Conservation (phyloP, 352 stramenopile species). For the Pythium biforme region DNA sequence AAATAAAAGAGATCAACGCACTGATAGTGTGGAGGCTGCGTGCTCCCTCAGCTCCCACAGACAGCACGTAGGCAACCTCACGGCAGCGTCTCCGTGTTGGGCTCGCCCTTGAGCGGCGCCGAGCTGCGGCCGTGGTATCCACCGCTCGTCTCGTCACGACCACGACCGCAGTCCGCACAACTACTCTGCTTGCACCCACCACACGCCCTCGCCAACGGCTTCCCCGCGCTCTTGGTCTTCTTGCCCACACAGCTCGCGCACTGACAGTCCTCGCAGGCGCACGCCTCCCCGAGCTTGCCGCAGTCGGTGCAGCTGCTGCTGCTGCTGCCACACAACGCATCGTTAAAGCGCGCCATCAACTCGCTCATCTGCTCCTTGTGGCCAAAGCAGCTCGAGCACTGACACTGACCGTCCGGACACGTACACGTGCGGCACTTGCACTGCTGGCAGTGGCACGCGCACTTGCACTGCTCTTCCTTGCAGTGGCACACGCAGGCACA, state of each 20-base stretch:
- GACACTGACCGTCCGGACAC: slow-evolving; percentile 23
- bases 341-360: slow-evolving; percentile 21
- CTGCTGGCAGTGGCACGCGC: slow-evolving; percentile 37
- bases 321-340: slow-evolving; percentile 10
- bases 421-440: slow-evolving; percentile 27
- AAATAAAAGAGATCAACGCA: too few relatives aligned
- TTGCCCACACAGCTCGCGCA: slow-evolving; percentile 34
- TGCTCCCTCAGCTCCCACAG: too few relatives aligned
- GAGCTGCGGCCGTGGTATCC: slow-evolving; percentile 21
- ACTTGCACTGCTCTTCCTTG: slow-evolving; percentile 29
- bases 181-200: slow-evolving; percentile 8
- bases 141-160: neutral
- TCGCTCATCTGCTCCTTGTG: slow-evolving; percentile 12
- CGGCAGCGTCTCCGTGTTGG: slow-evolving; percentile 17
- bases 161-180: slow-evolving; percentile 6
- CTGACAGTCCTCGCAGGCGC: slow-evolving; percentile 36
- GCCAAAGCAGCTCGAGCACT: slow-evolving; percentile 35
- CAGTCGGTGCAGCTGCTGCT: slow-evolving; percentile 21
- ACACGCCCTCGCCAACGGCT: slow-evolving; percentile 1
- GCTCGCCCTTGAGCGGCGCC: slow-evolving; percentile 22
- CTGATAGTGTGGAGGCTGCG: too few relatives aligned
- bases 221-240: neutral
- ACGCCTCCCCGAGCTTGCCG: slow-evolving; percentile 22
- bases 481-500: slow-evolving; percentile 36
- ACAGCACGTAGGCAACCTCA: too few relatives aligned